Conservation (phyloP, 2,329 filamentous ascomycete genomes). For the Alternaria atra region DNA sequence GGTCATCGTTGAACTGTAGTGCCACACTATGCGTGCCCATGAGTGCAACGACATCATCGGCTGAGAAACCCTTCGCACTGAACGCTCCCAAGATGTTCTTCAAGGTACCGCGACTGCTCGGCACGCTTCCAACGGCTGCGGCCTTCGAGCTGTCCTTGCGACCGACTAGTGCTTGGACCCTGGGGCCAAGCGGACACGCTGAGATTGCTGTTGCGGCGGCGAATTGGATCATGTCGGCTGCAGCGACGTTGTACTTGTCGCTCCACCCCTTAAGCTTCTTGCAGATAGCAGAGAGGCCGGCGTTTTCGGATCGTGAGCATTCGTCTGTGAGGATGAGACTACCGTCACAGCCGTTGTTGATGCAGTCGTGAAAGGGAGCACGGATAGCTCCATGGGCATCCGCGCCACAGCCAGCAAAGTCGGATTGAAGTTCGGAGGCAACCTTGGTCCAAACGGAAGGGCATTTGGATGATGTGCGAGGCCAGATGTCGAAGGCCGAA, state of each 20-base stretch:
- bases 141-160: conserved; percentile 28
- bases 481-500: conserved; percentile 4
- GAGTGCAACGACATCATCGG: conserved; percentile 45
- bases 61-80: conserved; percentile 37
- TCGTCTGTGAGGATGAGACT: conserved; percentile 36
- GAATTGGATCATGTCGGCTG: conserved; percentile 42
- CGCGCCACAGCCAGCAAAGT: conserved; percentile 30
- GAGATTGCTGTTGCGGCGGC: conserved; percentile 35
- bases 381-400: conserved; percentile 35
- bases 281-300: conserved; percentile 56
- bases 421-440: conserved; percentile 24
- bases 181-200: conserved; percentile 34
- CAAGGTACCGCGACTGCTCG: conserved; percentile 24
- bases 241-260: conserved; percentile 47
- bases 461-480: conserved; percentile 23
- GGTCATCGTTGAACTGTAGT: conserved; percentile 38
- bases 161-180: conserved; percentile 31
- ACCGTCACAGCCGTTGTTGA: conserved; percentile 41
- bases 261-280: conserved; percentile 50
- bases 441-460: conserved; percentile 32
- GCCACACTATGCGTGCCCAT: conserved; percentile 44
- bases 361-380: conserved; percentile 40
- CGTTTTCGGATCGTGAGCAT: conserved; percentile 50
- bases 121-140: conserved; percentile 24
- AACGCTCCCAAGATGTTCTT: conserved; percentile 34